Base-by-base conservation (phyloP, 208 protist species). In the Crithidia thermophila region DNA sequence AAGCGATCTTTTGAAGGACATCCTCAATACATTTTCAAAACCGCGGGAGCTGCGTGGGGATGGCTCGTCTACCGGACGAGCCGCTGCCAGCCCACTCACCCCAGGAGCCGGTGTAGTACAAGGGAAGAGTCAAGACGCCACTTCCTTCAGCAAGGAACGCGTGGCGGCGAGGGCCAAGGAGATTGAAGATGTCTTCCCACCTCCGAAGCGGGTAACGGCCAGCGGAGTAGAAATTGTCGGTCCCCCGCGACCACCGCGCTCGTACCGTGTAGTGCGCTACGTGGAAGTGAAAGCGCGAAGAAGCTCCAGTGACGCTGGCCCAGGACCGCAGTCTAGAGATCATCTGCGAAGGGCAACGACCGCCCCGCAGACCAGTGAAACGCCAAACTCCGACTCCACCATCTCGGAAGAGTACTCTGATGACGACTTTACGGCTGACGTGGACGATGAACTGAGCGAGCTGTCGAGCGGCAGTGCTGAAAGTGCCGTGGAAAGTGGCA, bases 1-100 rank as follows among this genome's bases (percentile, higher is more conserved):
- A 16, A 64, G 25, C 23, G 59, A 58, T 11, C 46, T 79, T 6
- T 50, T 89, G 1, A 27, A 75, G 16, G 78, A 85, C 10, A 79
- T 91, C 28, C 68, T 94, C 28, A 39, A 75, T 7, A 68, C 83
- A 4, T 91, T 84, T 65, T 84, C 77, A 5, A 82, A 77, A 31
- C 77, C 77, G 18, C 72, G 71, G 14, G 55, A 62, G 28, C 39
- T 43, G 55, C 49, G 55, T 4, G 31, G 42, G 6, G 45, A 39
- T 43, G 23, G 14, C 14, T 33, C 42, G 0, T 31, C 21, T 18
- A 39, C 57, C 3, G 5, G 8, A 7, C 42, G 33, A 6, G 37
- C 58, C 21, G 45, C 16, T 20, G 11, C 58, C 4, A 43, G 31
- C 14, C 43, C 43, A 1, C 27, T 49, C 31, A 36, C 43, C 9